phyloP scores from a whole-genome alignment of 148 eudicot genomes.

The Simmondsia chinensis region DNA sequence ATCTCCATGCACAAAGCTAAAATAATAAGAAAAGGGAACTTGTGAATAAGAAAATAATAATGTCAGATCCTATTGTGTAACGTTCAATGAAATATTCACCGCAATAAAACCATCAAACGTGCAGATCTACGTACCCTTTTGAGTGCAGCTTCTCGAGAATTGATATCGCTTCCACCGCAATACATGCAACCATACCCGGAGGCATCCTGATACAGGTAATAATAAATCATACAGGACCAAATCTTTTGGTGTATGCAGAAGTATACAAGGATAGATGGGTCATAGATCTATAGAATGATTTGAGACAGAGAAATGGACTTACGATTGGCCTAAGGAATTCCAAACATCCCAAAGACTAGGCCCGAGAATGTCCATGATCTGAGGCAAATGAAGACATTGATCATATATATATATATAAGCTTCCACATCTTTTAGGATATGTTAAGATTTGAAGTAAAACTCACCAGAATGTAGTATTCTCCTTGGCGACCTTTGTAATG shows the following conservation, averaged over 20 bases:
- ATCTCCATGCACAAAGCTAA: constrained; percentile 97
- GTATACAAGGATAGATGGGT: background rate
- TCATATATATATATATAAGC: too few relatives aligned
- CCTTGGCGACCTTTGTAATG: constrained; percentile 93
- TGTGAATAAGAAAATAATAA: too few relatives aligned
- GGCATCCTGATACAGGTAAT: constrained; percentile 61
- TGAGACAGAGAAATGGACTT: constrained; percentile 23
- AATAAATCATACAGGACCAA: too few relatives aligned
- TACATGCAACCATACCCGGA: constrained; percentile 84
- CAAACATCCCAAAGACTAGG: constrained; percentile 97
- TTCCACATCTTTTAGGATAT: too few relatives aligned
- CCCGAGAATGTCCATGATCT: constrained; percentile 98
- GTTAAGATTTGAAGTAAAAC: constrained; percentile 8
- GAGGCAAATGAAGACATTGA: constrained; percentile 17
- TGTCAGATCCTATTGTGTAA: too few relatives aligned
- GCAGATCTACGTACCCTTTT: constrained; percentile 48
- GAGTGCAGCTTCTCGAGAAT: constrained; percentile 86
- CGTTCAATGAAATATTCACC: too few relatives aligned
- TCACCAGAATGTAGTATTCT: constrained; percentile 87
- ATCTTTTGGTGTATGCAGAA: background rate
- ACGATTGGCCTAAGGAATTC: constrained; percentile 94
- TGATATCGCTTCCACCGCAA: constrained; percentile 94
- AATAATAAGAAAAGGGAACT: too few relatives aligned
- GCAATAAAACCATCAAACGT: background rate
- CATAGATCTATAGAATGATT: too few relatives aligned